These are phyloP conservation scores for Farysia itapuensis DNA, from an alignment of 1,284 basidiomycete species.

Conservation along the genomic window DNA sequence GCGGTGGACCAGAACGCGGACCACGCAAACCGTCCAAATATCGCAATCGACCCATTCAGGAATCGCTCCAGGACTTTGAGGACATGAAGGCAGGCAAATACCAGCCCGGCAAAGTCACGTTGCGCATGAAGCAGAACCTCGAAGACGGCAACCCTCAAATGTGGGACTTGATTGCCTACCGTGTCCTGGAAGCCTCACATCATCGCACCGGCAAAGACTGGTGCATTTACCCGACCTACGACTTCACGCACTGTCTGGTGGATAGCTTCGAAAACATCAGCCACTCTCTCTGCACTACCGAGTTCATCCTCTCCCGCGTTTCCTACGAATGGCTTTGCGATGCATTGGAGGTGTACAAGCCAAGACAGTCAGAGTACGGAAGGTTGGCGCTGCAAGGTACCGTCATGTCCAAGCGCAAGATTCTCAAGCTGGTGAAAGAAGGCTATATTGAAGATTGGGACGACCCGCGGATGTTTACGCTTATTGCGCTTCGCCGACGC, in stretches of 20 bases:
- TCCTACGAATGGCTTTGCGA: slow-evolving; percentile 99
- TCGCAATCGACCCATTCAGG: slow-evolving; percentile 77
- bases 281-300: slow-evolving; percentile 94
- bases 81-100: slow-evolving; percentile 91
- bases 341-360: slow-evolving; percentile 92
- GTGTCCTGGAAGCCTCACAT: slow-evolving; percentile 85
- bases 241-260: slow-evolving; percentile 97
- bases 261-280: slow-evolving; percentile 99
- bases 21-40: slow-evolving; percentile 83
- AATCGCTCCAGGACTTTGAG: slow-evolving; percentile 85
- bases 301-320: slow-evolving; percentile 94
- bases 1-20: slow-evolving; percentile 80
- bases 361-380: slow-evolving; percentile 97
- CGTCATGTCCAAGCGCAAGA: slow-evolving; percentile 96
- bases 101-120: slow-evolving; percentile 81
- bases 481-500: slow-evolving; percentile 89
- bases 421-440: slow-evolving; percentile 82
- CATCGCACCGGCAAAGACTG: slow-evolving; percentile 91
- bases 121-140: slow-evolving; percentile 98
- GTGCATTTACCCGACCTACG: slow-evolving; percentile 88
- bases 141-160: slow-evolving; percentile 89
- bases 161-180: slow-evolving; percentile 98
- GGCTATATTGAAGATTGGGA: slow-evolving; percentile 90
- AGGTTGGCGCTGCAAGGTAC: slow-evolving; percentile 91
- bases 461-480: slow-evolving; percentile 95